These are phyloP conservation scores for Marsdenia floribunda DNA, from an alignment of 257 asterid genomes.

Conservation along the genomic window DNA sequence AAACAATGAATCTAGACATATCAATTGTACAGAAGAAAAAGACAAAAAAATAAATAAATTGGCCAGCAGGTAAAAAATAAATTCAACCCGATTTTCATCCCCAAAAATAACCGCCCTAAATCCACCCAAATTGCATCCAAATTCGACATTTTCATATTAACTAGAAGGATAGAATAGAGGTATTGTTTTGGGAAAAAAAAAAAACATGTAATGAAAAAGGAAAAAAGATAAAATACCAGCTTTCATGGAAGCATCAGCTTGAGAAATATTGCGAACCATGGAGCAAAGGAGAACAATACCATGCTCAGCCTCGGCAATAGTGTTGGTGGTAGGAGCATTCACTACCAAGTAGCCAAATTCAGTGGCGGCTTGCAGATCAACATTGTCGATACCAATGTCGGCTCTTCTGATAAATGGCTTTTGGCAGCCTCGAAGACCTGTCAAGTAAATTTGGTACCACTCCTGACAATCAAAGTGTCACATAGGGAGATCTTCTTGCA, in stretches of 20 bases:
- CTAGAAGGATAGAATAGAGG: neutral
- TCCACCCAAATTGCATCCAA: neutral
- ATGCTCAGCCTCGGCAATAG: slow-evolving; percentile 94
- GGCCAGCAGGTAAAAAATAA: neutral
- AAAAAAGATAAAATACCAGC: slow-evolving; percentile 41
- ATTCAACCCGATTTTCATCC: neutral
- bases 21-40: neutral
- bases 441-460: slow-evolving; percentile 92
- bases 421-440: slow-evolving; percentile 76
- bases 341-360: slow-evolving; percentile 85
- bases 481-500: slow-evolving; percentile 57
- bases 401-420: slow-evolving; percentile 87
- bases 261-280: slow-evolving; percentile 91
- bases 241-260: slow-evolving; percentile 92
- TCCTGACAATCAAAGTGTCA: slow-evolving; percentile 82
- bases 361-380: slow-evolving; percentile 95
- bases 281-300: slow-evolving; percentile 72
- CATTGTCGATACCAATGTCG: slow-evolving; percentile 91
- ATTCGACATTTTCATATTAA: neutral
- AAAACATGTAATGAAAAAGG: neutral
- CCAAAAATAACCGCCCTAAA: neutral
- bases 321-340: slow-evolving; percentile 91
- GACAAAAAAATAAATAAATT: neutral
- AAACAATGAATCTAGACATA: neutral
- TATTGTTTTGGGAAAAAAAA: neutral